These are phyloP conservation scores for Thielaviopsis musarum DNA, from an alignment of 2,329 filamentous ascomycete genomes.

Conservation along the genomic window DNA sequence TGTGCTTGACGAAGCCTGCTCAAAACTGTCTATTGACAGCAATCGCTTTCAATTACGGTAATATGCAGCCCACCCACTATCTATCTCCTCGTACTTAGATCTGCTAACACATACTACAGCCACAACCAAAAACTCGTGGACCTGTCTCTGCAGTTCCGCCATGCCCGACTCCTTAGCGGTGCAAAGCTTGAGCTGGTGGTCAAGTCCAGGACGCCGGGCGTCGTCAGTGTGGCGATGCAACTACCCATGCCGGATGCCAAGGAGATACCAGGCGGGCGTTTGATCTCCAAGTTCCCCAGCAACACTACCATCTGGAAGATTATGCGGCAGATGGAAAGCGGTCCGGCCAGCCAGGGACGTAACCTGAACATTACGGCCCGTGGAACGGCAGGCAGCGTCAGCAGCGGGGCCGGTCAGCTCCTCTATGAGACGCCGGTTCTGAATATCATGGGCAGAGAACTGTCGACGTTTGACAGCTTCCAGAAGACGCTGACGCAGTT, in stretches of 20 bases:
- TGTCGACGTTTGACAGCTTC: slow-evolving; percentile 61
- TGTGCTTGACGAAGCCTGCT: slow-evolving; percentile 73
- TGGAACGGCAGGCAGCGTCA: slow-evolving; percentile 47
- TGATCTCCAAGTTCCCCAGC: slow-evolving; percentile 75
- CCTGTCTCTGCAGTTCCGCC: slow-evolving; percentile 66
- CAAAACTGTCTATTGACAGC: slow-evolving; percentile 56
- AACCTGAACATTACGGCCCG: slow-evolving; percentile 71
- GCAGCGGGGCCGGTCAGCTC: slow-evolving; percentile 51
- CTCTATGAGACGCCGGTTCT: slow-evolving; percentile 79
- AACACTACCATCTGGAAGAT: slow-evolving; percentile 81
- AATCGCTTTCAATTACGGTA: slow-evolving; percentile 72
- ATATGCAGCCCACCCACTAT: slow-evolving; percentile 13
- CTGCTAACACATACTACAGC: slow-evolving; percentile 24
- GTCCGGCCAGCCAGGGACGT: slow-evolving; percentile 40
- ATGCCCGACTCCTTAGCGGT: slow-evolving; percentile 66
- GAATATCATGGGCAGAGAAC: slow-evolving; percentile 65
- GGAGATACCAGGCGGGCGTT: slow-evolving; percentile 44
- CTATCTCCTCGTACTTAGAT: neutral
- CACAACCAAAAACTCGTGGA: slow-evolving; percentile 75
- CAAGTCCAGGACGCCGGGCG: slow-evolving; percentile 68
- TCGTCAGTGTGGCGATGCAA: slow-evolving; percentile 78
- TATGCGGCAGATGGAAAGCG: slow-evolving; percentile 76
- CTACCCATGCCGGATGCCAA: slow-evolving; percentile 55
- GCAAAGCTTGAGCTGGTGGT: slow-evolving; percentile 87
- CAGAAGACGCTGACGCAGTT: slow-evolving; percentile 80